These are phyloP conservation scores for Ogataea methylovora DNA, from an alignment of 805 yeast genomes.

Conservation along the genomic window DNA sequence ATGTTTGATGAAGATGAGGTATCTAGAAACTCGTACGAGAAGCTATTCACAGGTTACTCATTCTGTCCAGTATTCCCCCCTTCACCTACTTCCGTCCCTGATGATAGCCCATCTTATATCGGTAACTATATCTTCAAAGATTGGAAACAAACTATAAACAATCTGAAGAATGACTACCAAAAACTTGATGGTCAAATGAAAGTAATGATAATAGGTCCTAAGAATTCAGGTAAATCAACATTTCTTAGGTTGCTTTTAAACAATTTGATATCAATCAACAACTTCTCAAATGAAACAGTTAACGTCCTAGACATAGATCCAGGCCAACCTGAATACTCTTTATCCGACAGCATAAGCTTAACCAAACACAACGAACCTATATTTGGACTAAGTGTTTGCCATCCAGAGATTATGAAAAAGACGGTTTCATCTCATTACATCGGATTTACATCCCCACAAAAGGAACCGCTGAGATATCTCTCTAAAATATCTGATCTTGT, in stretches of 20 bases:
- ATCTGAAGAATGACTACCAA: conserved; percentile 1
- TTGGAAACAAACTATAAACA: conserved; percentile 17
- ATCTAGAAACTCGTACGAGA: conserved; percentile 13
- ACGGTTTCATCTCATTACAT: conserved; percentile 26
- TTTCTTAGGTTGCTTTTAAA: conserved; percentile 50
- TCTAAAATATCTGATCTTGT: conserved; percentile 30
- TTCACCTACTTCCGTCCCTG: too few relatives aligned
- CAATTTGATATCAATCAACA: conserved; percentile 24
- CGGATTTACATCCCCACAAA: conserved; percentile 66
- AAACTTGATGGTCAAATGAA: conserved; percentile 4
- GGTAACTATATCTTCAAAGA: conserved; percentile 18
- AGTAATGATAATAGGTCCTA: conserved; percentile 50
- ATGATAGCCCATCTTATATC: conserved; percentile 17
- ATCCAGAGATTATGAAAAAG: not conserved
- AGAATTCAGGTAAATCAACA: conserved; percentile 81
- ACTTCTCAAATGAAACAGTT: conserved; percentile 16
- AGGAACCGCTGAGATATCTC: conserved; percentile 52
- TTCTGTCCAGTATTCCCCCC: conserved; percentile 28
- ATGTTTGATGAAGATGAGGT: conserved; percentile 1
- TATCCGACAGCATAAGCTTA: conserved; percentile 64
- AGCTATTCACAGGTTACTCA: conserved; percentile 25
- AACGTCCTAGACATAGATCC: conserved; percentile 76
- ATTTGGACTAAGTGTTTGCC: conserved; percentile 25
- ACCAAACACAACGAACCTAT: conserved; percentile 25
- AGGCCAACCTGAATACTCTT: conserved; percentile 76